These are phyloP conservation scores for Bipolaris sorokiniana DNA, from an alignment of 2,329 filamentous ascomycete genomes.

Conservation along the genomic window DNA sequence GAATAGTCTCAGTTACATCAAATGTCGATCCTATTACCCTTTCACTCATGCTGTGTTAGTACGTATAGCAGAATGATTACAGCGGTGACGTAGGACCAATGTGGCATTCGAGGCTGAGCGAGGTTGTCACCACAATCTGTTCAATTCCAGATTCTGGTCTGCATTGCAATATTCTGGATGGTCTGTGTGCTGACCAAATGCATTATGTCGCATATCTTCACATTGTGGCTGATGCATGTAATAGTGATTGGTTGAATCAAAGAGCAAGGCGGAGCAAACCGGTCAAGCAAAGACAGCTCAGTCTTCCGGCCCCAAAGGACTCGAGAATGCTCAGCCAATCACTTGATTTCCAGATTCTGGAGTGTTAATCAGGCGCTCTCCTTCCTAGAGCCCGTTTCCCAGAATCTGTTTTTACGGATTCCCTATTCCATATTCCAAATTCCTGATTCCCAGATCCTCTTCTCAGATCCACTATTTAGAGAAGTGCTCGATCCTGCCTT, in stretches of 20 bases:
- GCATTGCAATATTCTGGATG: neutral
- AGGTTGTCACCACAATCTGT: neutral
- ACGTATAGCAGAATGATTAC: neutral
- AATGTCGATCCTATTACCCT: too few relatives aligned
- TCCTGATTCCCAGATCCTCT: neutral
- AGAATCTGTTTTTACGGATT: neutral
- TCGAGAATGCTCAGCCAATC: neutral
- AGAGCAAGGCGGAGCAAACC: neutral
- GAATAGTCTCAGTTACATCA: neutral
- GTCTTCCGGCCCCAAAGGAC: neutral
- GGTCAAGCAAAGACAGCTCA: neutral
- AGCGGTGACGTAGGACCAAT: neutral
- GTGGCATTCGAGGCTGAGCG: neutral
- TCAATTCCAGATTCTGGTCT: slow-evolving; percentile 1
- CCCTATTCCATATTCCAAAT: neutral
- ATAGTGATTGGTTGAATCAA: neutral
- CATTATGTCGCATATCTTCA: neutral
- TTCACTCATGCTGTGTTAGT: too few relatives aligned
- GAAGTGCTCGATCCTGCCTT: neutral
- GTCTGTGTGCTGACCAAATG: neutral
- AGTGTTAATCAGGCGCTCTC: neutral
- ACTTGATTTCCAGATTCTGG: neutral
- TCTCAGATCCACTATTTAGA: neutral
- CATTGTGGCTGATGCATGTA: neutral
- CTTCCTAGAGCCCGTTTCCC: neutral